These are phyloP conservation scores for Thyridium curvatum DNA, from an alignment of 2,329 filamentous ascomycete genomes.

Conservation along the genomic window DNA sequence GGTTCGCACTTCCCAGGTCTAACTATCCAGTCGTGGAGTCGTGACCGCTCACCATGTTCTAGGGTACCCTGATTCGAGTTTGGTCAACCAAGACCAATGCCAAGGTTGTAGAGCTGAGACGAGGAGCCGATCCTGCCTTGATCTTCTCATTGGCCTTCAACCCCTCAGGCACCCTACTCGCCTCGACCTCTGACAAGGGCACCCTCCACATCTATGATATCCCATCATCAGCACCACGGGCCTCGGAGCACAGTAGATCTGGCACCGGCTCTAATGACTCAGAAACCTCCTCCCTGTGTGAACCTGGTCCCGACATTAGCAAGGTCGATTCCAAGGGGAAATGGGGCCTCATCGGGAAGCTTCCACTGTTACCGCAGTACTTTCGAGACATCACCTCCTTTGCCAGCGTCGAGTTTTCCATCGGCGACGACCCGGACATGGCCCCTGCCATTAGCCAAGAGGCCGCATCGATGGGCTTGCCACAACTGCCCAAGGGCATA, in stretches of 20 bases:
- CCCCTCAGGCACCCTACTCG: constrained; percentile 71
- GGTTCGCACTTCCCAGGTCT: no score
- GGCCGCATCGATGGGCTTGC: constrained; percentile 40
- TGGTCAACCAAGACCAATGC: constrained; percentile 77
- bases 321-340: constrained; percentile 55
- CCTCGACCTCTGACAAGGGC: constrained; percentile 93
- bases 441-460: constrained; percentile 14
- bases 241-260: neutral
- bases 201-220: constrained; percentile 93
- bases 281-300: constrained; percentile 3
- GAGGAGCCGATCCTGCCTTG: constrained; percentile 81
- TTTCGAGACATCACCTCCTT: constrained; percentile 91
- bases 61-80: constrained; percentile 83
- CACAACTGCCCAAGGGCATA: constrained; percentile 69
- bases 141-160: constrained; percentile 88
- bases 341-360: constrained; percentile 78
- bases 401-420: constrained; percentile 72
- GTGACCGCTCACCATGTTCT: no score
- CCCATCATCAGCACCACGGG: constrained; percentile 19
- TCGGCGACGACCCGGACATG: constrained; percentile 59
- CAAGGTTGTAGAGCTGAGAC: constrained; percentile 74
- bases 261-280: constrained; percentile 10
- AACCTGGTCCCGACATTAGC: constrained; percentile 5
- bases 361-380: constrained; percentile 77
- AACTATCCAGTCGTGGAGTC: no score